Conservation (phyloP, 805 yeast species). For the Debaryomyces castellii region DNA sequence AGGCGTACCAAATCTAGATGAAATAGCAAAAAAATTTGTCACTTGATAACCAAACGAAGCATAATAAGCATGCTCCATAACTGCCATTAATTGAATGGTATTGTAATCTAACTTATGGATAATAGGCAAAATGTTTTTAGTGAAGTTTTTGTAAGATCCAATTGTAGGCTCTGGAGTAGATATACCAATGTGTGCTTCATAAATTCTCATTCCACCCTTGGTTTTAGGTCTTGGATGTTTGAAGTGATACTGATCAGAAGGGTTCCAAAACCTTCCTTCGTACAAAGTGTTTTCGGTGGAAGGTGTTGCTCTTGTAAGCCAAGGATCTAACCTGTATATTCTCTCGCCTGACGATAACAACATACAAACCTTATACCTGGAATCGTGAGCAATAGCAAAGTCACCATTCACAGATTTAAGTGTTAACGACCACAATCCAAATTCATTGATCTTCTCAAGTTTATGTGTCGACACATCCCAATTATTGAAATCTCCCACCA, state of each 20-base stretch:
- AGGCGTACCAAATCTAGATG: constrained; percentile 92
- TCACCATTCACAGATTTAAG: constrained; percentile 58
- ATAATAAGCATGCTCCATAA: constrained; percentile 98
- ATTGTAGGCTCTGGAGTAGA: constrained; percentile 86
- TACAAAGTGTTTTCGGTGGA: constrained; percentile 54
- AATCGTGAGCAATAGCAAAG: constrained; percentile 76
- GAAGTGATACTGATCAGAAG: constrained; percentile 55
- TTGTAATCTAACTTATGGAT: constrained; percentile 86
- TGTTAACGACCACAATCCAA: constrained; percentile 65
- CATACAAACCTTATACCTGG: constrained; percentile 72
- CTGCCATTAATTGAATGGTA: constrained; percentile 93
- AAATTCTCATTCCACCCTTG: constrained; percentile 62
- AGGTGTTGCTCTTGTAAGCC: constrained; percentile 82
- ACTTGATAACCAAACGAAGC: constrained; percentile 98
- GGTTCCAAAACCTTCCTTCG: constrained; percentile 95
- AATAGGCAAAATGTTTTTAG: constrained; percentile 75
- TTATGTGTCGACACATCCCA: constrained; percentile 67
- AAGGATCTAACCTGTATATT: constrained; percentile 84
- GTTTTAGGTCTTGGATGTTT: constrained; percentile 61
- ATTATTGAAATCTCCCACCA: constrained; percentile 90
- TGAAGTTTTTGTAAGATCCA: constrained; percentile 84
- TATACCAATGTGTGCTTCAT: constrained; percentile 95
- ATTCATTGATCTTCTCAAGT: constrained; percentile 56
- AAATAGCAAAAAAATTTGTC: constrained; percentile 85
- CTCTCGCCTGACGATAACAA: constrained; percentile 64